Evolutionary conservation across 345 rosid species (phyloP), one percentile per base, ranked within the genome.

Genomic region (Euphorbia peplus): DNA sequence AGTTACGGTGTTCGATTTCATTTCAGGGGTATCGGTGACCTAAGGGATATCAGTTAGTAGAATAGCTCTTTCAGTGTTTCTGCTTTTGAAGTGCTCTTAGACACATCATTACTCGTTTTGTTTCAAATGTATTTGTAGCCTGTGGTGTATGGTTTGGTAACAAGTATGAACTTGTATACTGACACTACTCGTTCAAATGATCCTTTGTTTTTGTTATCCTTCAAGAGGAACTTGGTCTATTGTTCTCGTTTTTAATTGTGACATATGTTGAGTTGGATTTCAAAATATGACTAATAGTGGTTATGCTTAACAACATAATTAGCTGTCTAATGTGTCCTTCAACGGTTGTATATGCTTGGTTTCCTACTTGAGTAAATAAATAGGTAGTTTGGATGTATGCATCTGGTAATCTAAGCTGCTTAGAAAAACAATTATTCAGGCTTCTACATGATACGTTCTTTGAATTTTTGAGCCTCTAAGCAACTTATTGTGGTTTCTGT

Each of bases 261-360:
- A 46, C 14, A 16, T 32, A 32, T 64, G 8, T 47, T 11, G 24
- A 47, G 42, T 5, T 39, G 42, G 42, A 39, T 39, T 64, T 28
- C 67, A 14, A 44, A 47, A 32, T 30, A 29, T 13, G 16, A 28
- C 51, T 48, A 18, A 39, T 2, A 30, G 28, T n/a, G 16, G n/a
- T 30, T 29, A 52, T 50, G 18, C 18, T 39, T 30, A 59, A 30
- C 62, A 29, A 58, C 18, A 4, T 4, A 3, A 7, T 16, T 25
- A 22, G 29, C 53, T 35, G 9, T 24, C 16, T 19, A 15, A 13
- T 47, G 48, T 44, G 21, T 47, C 21, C 52, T 13, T 13, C 15
- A 54, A 47, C n/a, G 53, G 69, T 65, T 30, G 42, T 13, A 1
- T 9, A 19, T 65, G 44, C 44, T 12, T 65, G 58, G 41, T 47